Evolutionary conservation across 1,284 basidiomycete species (phyloP), one percentile per base, ranked within the genome.

Genomic region (Coniophora puteana): DNA sequence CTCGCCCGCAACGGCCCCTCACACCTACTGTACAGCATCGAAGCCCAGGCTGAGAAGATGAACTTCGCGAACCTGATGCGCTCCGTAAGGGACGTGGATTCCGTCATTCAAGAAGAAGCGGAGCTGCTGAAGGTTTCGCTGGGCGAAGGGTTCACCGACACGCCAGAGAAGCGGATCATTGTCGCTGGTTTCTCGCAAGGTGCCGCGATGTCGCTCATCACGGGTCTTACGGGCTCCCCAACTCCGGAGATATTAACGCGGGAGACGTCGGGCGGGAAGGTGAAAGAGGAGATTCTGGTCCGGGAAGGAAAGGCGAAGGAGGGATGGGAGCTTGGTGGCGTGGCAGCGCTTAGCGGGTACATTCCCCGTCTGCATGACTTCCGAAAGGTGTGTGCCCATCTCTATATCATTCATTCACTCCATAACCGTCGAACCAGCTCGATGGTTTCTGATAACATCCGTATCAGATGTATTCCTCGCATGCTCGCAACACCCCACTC

Each of bases 141-240:
- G n/a, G n/a, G n/a, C n/a, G n/a, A n/a, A n/a, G n/a, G n/a, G n/a
- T n/a, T n/a, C n/a, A 68, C 69, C 12, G 90, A 89, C 20, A 78
- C 85, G 38, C 72, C 79, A 5, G 66, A 82, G 20, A 69, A 74
- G 40, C 76, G 80, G 21, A 82, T 88, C 48, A 71, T 93, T 13
- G 63, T 95, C 21, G 91, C 89, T 24, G 93, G 93, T 2, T 96
- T 95, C 67, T 86, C 81, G 45, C 93, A 95, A 63, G 93, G 92
- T 28, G 88, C 74, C 13, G 79, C 83, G n/a, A 83, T 93, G 68
- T 73, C 81, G 5, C 68, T 92, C 24, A 64, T 93, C 38, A 80
- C 80, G 4, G 89, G 81, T 5, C 62, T 94, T 30, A 83, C 81
- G 1, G n/a, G n/a, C n/a, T n/a, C n/a, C n/a, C n/a, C n/a, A n/a